Conservation (phyloP, 257 asterid species). For the Scutellaria minor region DNA sequence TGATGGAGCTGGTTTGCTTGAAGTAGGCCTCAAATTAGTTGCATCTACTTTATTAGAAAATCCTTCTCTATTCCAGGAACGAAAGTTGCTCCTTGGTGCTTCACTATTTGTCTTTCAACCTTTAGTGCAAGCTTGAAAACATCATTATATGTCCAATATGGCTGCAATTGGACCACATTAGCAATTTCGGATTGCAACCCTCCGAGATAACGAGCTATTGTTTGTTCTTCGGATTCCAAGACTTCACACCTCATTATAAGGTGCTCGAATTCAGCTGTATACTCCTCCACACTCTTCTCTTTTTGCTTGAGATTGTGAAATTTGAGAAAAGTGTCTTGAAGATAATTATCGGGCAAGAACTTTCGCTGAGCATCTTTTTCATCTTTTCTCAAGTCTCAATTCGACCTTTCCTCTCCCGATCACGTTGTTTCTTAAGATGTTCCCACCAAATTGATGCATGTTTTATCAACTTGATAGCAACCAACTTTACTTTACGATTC, state of each 20-base stretch:
- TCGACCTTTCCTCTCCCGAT: not conserved
- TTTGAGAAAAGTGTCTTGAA: conserved; percentile 7
- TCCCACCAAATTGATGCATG: conserved; percentile 20
- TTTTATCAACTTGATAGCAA: conserved; percentile 22
- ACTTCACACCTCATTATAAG: conserved; percentile 22
- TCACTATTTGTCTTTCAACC: conserved; percentile 1
- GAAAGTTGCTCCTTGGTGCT: not conserved
- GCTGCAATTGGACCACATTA: not conserved
- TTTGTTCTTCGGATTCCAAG: not conserved
- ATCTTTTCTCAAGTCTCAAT: conserved; percentile 5
- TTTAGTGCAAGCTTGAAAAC: not conserved
- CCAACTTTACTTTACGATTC: conserved; percentile 7
- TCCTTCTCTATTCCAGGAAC: not conserved
- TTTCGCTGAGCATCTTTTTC: not conserved
- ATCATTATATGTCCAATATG: conserved; percentile 10
- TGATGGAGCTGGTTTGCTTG: too few species aligned
- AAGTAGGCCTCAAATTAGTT: too few species aligned
- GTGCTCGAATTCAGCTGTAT: not conserved
- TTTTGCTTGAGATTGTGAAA: conserved; percentile 5
- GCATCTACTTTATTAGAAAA: not conserved
- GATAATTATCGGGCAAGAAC: conserved; percentile 3
- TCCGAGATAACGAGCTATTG: conserved; percentile 19
- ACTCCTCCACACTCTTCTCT: not conserved
- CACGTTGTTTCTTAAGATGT: not conserved
- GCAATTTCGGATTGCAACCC: not conserved